Conservation (phyloP, 805 yeast genomes). For the Spathaspora gorwiae region DNA sequence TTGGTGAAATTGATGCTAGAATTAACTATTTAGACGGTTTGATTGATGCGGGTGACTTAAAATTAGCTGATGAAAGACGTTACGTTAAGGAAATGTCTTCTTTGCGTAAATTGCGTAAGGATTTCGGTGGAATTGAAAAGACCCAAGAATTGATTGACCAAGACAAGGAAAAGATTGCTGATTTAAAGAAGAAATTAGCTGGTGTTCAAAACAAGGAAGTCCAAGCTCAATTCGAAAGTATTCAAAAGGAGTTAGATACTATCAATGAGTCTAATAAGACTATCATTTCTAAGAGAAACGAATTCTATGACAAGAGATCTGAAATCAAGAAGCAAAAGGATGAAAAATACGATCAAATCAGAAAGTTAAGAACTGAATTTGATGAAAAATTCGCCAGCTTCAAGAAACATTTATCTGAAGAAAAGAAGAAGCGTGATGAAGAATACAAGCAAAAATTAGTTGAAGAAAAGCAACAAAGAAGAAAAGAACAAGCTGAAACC, state of each 20-base stretch:
- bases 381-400: conserved; percentile 72
- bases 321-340: conserved; percentile 65
- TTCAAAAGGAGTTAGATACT: conserved; percentile 66
- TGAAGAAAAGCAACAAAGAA: conserved; percentile 48
- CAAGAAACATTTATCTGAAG: conserved; percentile 63
- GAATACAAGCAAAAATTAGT: conserved; percentile 56
- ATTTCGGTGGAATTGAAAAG: conserved; percentile 66
- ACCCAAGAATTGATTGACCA: conserved; percentile 75
- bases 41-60: conserved; percentile 73
- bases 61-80: conserved; percentile 88
- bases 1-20: conserved; percentile 66
- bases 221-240: conserved; percentile 61
- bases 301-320: conserved; percentile 59
- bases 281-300: conserved; percentile 61
- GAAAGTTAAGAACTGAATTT: conserved; percentile 66
- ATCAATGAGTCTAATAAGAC: conserved; percentile 57
- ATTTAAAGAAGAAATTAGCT: conserved; percentile 63
- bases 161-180: conserved; percentile 71
- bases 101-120: conserved; percentile 76
- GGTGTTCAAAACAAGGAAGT: conserved; percentile 59
- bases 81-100: conserved; percentile 78
- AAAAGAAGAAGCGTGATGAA: conserved; percentile 61
- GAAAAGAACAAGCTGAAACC: conserved; percentile 57
- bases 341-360: conserved; percentile 60
- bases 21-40: conserved; percentile 62